Evolutionary conservation across 768 basidiomycete genomes (phyloP).

Genomic region (Mycena olivaceomarginata): DNA sequence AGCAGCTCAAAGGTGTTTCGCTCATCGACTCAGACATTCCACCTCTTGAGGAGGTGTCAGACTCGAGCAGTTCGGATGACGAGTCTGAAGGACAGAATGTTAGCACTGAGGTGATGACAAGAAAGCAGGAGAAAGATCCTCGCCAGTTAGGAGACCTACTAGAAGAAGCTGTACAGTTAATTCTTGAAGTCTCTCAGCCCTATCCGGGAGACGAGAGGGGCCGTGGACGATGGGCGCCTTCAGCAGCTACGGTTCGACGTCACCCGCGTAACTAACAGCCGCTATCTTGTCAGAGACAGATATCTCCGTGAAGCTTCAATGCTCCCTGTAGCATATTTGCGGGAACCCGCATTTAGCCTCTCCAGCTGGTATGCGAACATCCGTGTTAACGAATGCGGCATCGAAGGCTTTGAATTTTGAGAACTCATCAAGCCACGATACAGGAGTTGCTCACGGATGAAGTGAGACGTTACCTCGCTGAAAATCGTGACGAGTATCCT

Average conservation of each 20-base stretch:
- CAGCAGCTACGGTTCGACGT: neutral
- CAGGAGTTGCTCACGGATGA: too few relatives aligned
- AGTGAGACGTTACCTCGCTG: slow-evolving; percentile 14
- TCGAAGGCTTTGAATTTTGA: neutral
- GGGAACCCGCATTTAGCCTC: too few relatives aligned
- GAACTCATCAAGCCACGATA: slow-evolving; percentile 10
- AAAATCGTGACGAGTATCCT: slow-evolving; percentile 4
- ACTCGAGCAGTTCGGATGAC: too few relatives aligned
- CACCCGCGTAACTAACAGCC: too few relatives aligned
- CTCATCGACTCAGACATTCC: slow-evolving; percentile 6
- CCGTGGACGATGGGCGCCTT: neutral
- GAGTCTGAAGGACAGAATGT: too few relatives aligned
- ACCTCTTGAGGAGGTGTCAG: neutral
- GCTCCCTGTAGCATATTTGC: slow-evolving; percentile 17
- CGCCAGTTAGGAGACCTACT: slow-evolving; percentile 4
- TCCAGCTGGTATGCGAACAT: slow-evolving; percentile 16
- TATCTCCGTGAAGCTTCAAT: slow-evolving; percentile 11
- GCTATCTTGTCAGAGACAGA: slow-evolving; percentile 1
- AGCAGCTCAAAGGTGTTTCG: neutral
- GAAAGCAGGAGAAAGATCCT: neutral
- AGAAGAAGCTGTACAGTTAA: neutral
- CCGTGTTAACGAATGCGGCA: neutral
- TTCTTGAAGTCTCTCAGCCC: slow-evolving; percentile 9
- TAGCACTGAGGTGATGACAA: too few relatives aligned
- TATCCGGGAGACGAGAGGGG: slow-evolving; percentile 15